Evolutionary conservation across 2,329 filamentous ascomycete species (phyloP).

Genomic region (Hypomyces rosellus): DNA sequence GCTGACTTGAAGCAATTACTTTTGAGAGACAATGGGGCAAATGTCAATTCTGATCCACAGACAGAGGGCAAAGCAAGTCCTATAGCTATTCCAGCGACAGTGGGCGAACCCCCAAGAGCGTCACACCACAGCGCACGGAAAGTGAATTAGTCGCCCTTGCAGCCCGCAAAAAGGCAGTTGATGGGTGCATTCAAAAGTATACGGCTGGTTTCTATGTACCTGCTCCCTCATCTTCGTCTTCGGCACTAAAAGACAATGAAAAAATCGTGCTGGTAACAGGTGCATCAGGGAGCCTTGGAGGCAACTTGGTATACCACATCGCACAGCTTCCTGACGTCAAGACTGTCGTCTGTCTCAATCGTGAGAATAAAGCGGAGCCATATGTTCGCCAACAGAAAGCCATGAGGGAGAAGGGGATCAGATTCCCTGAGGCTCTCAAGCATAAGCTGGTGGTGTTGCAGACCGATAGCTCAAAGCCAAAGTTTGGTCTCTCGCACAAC

Average conservation of each 20-base stretch:
- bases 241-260: not conserved
- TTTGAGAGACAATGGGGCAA: not conserved
- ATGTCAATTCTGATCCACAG: not conserved
- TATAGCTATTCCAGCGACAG: not conserved
- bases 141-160: not conserved
- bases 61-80: not conserved
- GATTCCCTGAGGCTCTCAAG: not conserved
- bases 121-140: not conserved
- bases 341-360: constrained; percentile 40
- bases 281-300: constrained; percentile 32
- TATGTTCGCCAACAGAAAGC: constrained; percentile 3
- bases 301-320: constrained; percentile 27
- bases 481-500: constrained; percentile 33
- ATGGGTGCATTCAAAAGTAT: constrained; percentile 2
- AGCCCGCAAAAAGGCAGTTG: constrained; percentile 4
- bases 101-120: not conserved
- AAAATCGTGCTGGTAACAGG: constrained; percentile 31
- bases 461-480: constrained; percentile 32
- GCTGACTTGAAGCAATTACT: constrained; percentile 40
- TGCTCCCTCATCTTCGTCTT: too few species aligned
- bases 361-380: constrained; percentile 15
- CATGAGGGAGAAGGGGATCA: constrained; percentile 4
- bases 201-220: constrained; percentile 1
- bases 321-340: constrained; percentile 22
- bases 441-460: constrained; percentile 6